Conservation (phyloP, 257 asterid genomes). For the Scutellaria barbata region DNA sequence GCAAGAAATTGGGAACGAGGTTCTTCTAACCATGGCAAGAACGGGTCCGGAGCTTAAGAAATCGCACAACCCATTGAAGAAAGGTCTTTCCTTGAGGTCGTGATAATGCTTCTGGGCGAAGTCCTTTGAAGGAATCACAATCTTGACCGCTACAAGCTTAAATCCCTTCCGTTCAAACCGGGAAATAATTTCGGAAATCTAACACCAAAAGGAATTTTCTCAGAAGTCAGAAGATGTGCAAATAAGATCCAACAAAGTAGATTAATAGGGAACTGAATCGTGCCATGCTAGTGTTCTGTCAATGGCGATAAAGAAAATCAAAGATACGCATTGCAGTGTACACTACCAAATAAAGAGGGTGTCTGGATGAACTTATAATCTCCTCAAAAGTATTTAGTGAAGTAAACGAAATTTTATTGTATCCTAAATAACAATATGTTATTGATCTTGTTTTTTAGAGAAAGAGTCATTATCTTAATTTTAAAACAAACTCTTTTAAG, state of each 20-base stretch:
- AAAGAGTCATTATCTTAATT: no score
- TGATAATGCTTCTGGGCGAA: conserved; percentile 92
- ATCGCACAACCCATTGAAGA: conserved; percentile 90
- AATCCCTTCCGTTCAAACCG: conserved; percentile 95
- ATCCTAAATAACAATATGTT: no score
- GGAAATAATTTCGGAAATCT: conserved; percentile 92
- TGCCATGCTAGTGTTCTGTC: no score
- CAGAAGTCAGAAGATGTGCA: conserved; percentile 21
- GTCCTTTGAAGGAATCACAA: conserved; percentile 84
- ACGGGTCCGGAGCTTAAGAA: conserved; percentile 99
- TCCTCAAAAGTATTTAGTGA: no score
- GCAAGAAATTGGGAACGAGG: conserved; percentile 16
- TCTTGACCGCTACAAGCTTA: conserved; percentile 89
- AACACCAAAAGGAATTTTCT: conserved; percentile 34
- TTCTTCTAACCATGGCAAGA: conserved; percentile 80
- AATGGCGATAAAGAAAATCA: no score
- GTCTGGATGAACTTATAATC: no score
- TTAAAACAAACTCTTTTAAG: no score
- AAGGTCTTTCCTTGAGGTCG: conserved; percentile 93
- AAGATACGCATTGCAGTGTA: no score
- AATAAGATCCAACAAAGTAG: neutral
- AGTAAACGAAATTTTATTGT: no score
- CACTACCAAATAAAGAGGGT: no score
- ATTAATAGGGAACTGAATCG: neutral
- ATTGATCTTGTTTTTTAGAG: no score